Base-by-base conservation (phyloP, 176 grass and related monocot genomes). In the Otatea glauca region DNA sequence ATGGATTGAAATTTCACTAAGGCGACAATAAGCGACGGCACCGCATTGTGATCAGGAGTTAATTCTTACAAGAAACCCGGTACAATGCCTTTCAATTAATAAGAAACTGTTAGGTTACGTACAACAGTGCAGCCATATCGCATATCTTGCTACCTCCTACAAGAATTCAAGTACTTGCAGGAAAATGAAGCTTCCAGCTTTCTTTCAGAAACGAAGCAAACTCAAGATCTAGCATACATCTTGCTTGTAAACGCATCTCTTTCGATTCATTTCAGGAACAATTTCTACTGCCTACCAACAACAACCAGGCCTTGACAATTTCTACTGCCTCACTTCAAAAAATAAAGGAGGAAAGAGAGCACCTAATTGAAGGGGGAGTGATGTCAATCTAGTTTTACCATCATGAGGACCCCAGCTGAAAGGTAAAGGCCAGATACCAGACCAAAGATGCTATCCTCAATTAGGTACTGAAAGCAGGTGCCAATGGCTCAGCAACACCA, bases 401-500 rank as follows among this genome's bases (percentile, higher is more conserved):
- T 84, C 48, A 87, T 8, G 29, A 79, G 39, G 42, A 74, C 18
- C 76, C 76, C 64, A 34, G 23, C 79, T 78, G 74, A 79, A 37
- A 43, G 63, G 59, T 13, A 32, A 66, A 64, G 13, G 43, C 34
- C 18, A 42, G 15, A 70, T 44, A 41, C 20, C 29, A 50, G 50
- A 18, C 51, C 64, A 32, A 21, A 17, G 39, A 68, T 79, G 53
- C 24, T 18, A 2, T 41, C 55, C 84, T 82, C 67, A 12, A 12
- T 65, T 90, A 90, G 61, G 63, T 21, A 74, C 80, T 87, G 74
- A 90, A 68, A 54, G 80, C 80, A 74, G 90, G 86, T 10, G 65
- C 77, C 65, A 89, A 49, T 17, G 82, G 81, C 67, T 92, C 87
- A 12, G 89, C 85, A 43, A 91, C 83, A 44, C 87, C 95, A 25